phyloP scores from a whole-genome alignment of 2,329 filamentous ascomycete species.

The Didymella arachidicola region DNA sequence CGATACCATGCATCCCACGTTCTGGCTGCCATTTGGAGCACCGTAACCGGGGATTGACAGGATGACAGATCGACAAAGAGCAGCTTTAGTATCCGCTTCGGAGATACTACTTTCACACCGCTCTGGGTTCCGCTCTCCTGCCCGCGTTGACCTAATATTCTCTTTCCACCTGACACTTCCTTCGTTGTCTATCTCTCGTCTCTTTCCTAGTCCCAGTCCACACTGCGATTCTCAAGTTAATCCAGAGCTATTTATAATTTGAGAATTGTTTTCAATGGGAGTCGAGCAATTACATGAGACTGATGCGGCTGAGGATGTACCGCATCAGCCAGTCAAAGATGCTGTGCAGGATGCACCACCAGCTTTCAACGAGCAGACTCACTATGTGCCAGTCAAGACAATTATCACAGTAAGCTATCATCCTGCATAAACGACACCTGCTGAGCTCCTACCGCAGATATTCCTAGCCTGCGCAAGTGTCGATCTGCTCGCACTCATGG shows the following conservation, averaged over 20 bases:
- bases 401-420: constrained; percentile 28
- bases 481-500: constrained; percentile 32
- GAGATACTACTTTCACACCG: not conserved
- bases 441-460: constrained; percentile 22
- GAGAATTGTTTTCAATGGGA: not conserved
- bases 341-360: constrained; percentile 3
- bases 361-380: constrained; percentile 33
- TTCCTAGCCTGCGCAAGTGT: constrained; percentile 36
- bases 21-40: not conserved
- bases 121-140: not conserved
- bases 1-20: constrained; percentile 3
- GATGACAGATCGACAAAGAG: not conserved
- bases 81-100: not conserved
- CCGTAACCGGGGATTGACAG: not conserved
- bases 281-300: not conserved
- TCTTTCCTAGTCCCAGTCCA: not conserved
- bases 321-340: not conserved
- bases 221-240: not conserved
- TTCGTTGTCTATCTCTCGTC: not conserved
- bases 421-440: not conserved
- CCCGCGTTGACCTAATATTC: not conserved
- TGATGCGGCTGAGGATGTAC: not conserved
- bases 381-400: constrained; percentile 32
- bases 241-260: not conserved
- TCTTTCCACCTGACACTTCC: not conserved